Conservation (phyloP, 441 rosid species). For the Adansonia madagascariensis region DNA sequence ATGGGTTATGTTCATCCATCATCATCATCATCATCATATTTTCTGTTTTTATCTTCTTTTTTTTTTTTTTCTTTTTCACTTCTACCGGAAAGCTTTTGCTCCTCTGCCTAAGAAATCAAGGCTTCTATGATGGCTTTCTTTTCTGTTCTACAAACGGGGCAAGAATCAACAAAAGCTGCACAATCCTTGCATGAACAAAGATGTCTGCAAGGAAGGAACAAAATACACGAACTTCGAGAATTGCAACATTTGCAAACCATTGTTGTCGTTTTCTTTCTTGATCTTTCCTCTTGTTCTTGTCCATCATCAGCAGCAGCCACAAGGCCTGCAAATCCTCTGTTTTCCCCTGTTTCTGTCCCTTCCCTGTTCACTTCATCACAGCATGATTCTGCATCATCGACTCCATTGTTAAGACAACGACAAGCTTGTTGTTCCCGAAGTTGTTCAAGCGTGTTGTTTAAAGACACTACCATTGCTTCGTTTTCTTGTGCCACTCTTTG, state of each 20-base stretch:
- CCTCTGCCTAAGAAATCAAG: constrained; percentile 44
- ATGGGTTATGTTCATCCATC: constrained; percentile 18
- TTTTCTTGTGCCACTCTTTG: constrained; percentile 69
- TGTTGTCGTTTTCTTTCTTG: not conserved
- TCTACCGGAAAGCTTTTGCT: constrained; percentile 37
- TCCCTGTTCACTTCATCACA: constrained; percentile 31
- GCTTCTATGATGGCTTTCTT: constrained; percentile 78
- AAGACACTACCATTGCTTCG: constrained; percentile 55
- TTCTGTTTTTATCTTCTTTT: not conserved
- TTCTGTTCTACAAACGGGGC: constrained; percentile 67
- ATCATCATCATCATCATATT: not conserved
- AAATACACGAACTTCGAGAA: constrained; percentile 46
- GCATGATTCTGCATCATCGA: constrained; percentile 53
- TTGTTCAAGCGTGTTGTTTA: constrained; percentile 57
- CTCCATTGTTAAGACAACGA: constrained; percentile 37
- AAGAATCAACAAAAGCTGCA: constrained; percentile 52
- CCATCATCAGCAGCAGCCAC: not conserved
- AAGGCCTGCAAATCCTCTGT: constrained; percentile 30
- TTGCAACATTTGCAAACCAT: constrained; percentile 39
- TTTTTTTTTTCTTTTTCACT: constrained; percentile 11
- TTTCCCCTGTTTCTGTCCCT: constrained; percentile 23
- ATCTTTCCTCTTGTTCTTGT: constrained; percentile 3
- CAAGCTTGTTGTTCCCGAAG: constrained; percentile 41
- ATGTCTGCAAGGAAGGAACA: constrained; percentile 93
- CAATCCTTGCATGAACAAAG: constrained; percentile 74